Conservation (phyloP, 352 stramenopile genomes). For the Globisporangium iwayamae region DNA sequence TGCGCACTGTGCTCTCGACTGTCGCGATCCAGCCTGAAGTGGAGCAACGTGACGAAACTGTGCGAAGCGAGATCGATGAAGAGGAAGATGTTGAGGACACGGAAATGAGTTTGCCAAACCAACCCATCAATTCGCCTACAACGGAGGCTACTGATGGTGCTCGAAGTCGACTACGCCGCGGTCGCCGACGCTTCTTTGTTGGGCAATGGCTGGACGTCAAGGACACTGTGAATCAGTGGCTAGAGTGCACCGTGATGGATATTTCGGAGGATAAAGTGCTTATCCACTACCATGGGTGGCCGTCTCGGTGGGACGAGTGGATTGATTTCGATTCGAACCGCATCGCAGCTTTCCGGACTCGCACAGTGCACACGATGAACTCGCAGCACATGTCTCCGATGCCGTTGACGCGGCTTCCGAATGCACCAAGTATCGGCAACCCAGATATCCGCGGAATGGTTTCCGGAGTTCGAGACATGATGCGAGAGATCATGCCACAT, state of each 20-base stretch:
- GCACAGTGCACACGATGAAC: slow-evolving; percentile 70
- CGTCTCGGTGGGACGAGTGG: slow-evolving; percentile 97
- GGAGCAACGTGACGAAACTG: background rate
- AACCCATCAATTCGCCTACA: background rate
- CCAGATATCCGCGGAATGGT: slow-evolving; percentile 49
- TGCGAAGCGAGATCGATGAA: background rate
- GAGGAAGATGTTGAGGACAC: background rate
- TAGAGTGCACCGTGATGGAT: slow-evolving; percentile 95
- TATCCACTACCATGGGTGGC: slow-evolving; percentile 97
- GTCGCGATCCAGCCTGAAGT: slow-evolving; percentile 2
- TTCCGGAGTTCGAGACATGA: slow-evolving; percentile 52
- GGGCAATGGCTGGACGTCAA: slow-evolving; percentile 97
- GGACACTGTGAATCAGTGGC: slow-evolving; percentile 98
- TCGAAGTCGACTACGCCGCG: slow-evolving; percentile 19
- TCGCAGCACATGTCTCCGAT: slow-evolving; percentile 51
- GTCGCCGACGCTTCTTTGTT: slow-evolving; percentile 64
- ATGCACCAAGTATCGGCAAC: slow-evolving; percentile 39
- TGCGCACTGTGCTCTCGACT: slow-evolving; percentile 54
- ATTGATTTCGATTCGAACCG: slow-evolving; percentile 92
- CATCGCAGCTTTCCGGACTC: slow-evolving; percentile 94
- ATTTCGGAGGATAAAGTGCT: slow-evolving; percentile 85
- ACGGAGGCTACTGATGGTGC: background rate
- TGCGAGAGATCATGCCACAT: slow-evolving; percentile 70
- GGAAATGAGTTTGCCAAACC: background rate
- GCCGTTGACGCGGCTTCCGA: slow-evolving; percentile 49